These are phyloP conservation scores for Apophysomyces ossiformis DNA, from an alignment of 371 early-diverging fungal genomes.

Conservation along the genomic window DNA sequence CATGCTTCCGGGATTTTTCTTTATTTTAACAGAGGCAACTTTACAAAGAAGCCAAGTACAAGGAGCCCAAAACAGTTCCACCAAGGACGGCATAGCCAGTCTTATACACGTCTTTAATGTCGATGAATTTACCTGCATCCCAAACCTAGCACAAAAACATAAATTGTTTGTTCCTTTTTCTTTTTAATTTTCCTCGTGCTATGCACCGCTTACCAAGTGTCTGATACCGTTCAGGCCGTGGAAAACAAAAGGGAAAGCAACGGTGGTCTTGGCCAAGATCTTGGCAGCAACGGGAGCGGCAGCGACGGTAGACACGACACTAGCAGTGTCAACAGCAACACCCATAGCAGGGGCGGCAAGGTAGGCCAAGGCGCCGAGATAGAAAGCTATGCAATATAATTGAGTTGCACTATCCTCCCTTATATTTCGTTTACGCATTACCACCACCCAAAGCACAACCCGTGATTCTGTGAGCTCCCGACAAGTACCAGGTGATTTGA, in stretches of 20 bases:
- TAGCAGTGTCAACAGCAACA: conserved; percentile 65
- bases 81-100: conserved; percentile 85
- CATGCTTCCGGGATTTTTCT: conserved; percentile 12
- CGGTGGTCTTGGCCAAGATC: conserved; percentile 44
- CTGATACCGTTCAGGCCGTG: conserved; percentile 89
- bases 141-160: conserved; percentile 61
- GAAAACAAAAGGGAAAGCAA: conserved; percentile 81
- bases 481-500: conserved; percentile 86
- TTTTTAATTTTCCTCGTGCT: not conserved
- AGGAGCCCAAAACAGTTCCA: conserved; percentile 62
- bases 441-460: conserved; percentile 79
- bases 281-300: conserved; percentile 52
- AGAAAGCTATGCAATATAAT: conserved; percentile 56
- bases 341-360: conserved; percentile 61
- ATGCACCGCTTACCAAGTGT: conserved; percentile 70
- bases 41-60: conserved; percentile 64
- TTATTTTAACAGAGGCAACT: conserved; percentile 6
- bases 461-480: conserved; percentile 79
- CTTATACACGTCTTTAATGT: conserved; percentile 77
- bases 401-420: not conserved
- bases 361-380: conserved; percentile 70
- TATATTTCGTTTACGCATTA: conserved; percentile 37
- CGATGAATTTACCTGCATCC: conserved; percentile 77
- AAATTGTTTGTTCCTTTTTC: not conserved
- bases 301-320: conserved; percentile 54